Evolutionary conservation across 2,329 filamentous ascomycete genomes (phyloP).

Genomic region (Graphilbum sp.): DNA sequence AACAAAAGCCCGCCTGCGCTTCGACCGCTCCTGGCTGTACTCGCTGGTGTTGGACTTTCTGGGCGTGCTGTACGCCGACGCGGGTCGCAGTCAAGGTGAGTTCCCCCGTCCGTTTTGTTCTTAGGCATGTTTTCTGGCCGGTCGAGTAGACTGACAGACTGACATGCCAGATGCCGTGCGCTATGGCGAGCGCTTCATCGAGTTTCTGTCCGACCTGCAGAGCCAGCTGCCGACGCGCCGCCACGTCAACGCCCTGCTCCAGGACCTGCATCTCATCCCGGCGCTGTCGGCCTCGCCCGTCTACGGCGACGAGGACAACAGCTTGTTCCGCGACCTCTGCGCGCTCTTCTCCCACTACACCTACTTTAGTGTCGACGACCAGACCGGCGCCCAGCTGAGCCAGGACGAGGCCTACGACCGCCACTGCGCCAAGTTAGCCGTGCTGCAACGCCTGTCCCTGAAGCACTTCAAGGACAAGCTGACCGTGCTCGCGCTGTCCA

Average conservation of each 20-base stretch:
- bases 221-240: conserved; percentile 87
- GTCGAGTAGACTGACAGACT: not conserved
- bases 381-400: conserved; percentile 63
- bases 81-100: conserved; percentile 2
- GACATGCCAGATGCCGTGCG: conserved; percentile 40
- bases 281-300: conserved; percentile 64
- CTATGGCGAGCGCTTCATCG: conserved; percentile 87
- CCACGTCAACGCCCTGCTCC: conserved; percentile 78
- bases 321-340: conserved; percentile 65
- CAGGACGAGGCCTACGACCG: conserved; percentile 58
- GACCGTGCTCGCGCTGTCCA: conserved; percentile 79
- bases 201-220: conserved; percentile 77
- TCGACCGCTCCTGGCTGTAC: conserved; percentile 90
- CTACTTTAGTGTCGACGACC: conserved; percentile 80
- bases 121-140: too few relatives aligned
- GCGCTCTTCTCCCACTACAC: conserved; percentile 73
- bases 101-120: too few relatives aligned
- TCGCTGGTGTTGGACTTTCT: conserved; percentile 73
- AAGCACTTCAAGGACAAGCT: conserved; percentile 80
- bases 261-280: conserved; percentile 70
- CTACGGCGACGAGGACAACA: conserved; percentile 58
- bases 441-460: conserved; percentile 60
- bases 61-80: conserved; percentile 46
- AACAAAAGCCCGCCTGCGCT: conserved; percentile 63
- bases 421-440: conserved; percentile 63